Conservation (phyloP, 1,139 yeast genomes). For the Suhomyces bokatorum region DNA sequence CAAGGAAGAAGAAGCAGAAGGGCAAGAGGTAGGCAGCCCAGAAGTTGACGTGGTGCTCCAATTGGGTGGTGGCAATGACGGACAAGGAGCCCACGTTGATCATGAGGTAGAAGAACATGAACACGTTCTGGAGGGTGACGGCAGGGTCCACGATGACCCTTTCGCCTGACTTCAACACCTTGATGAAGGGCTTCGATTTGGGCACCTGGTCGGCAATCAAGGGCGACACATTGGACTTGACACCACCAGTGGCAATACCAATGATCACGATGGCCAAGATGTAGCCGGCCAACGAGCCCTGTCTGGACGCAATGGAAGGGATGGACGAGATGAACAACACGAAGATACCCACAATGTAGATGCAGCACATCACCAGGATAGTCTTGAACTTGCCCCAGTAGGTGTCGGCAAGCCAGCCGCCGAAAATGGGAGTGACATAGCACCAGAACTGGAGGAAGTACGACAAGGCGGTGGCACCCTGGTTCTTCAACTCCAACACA, state of each 20-base stretch:
- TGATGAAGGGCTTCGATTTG: conserved; percentile 37
- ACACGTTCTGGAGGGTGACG: conserved; percentile 43
- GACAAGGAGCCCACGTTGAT: conserved; percentile 44
- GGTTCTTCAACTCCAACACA: conserved; percentile 59
- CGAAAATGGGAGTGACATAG: conserved; percentile 24
- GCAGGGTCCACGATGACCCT: conserved; percentile 43
- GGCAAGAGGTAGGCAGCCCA: conserved; percentile 42
- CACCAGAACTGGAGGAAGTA: conserved; percentile 28
- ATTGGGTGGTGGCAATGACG: conserved; percentile 44
- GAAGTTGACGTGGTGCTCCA: conserved; percentile 40
- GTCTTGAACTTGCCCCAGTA: conserved; percentile 24
- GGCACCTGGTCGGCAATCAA: conserved; percentile 26
- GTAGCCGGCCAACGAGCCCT: conserved; percentile 51
- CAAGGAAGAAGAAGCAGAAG: conserved; percentile 21
- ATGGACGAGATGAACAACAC: conserved; percentile 71
- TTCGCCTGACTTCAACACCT: conserved; percentile 38
- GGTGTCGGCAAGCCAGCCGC: conserved; percentile 27
- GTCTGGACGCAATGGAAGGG: conserved; percentile 56
- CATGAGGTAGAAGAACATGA: conserved; percentile 46
- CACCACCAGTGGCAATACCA: conserved; percentile 61
- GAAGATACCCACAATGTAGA: conserved; percentile 62
- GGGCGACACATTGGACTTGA: conserved; percentile 23
- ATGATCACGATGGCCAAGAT: conserved; percentile 61
- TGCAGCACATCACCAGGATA: conserved; percentile 48
- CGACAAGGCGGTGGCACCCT: conserved; percentile 36